Conservation (phyloP, 306 rosid genomes). For the Cucurbita maxima region DNA sequence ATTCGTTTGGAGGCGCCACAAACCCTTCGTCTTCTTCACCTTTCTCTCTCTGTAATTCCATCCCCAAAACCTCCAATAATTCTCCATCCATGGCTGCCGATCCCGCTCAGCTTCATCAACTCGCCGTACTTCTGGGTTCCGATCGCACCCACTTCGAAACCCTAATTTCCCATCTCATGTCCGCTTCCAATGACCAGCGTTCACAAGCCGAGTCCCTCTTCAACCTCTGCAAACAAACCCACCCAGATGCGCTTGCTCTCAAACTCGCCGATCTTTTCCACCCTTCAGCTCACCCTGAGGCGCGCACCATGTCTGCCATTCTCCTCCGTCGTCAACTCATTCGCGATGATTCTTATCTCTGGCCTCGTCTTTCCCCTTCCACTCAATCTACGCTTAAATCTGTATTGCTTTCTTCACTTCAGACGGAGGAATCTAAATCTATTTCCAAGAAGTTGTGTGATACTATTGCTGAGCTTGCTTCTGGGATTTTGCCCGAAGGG, state of each 20-base stretch:
- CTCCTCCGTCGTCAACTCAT: constrained; percentile 91
- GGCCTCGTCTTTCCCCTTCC: constrained; percentile 58
- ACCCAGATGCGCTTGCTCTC: constrained; percentile 61
- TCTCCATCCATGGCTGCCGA: constrained; percentile 45
- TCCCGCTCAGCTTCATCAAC: constrained; percentile 73
- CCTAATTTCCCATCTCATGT: constrained; percentile 85
- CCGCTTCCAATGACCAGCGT: constrained; percentile 75
- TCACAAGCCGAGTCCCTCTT: constrained; percentile 78
- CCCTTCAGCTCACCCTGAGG: constrained; percentile 54
- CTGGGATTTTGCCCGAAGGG: constrained; percentile 72
- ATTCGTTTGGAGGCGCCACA: constrained; percentile 2
- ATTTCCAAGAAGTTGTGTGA: constrained; percentile 81
- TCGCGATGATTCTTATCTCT: constrained; percentile 71
- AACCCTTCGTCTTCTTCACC: neutral
- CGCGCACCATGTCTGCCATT: constrained; percentile 91
- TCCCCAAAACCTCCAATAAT: neutral
- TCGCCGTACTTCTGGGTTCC: constrained; percentile 68
- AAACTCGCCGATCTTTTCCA: constrained; percentile 80
- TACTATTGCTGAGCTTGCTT: constrained; percentile 83
- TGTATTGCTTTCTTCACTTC: constrained; percentile 55
- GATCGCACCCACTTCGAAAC: constrained; percentile 69
- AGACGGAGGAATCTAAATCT: constrained; percentile 53
- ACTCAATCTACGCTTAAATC: constrained; percentile 70
- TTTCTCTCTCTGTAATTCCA: neutral
- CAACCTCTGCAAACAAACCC: constrained; percentile 90